These are phyloP conservation scores for Takashimella koratensis DNA, from an alignment of 1,284 basidiomycete species.

Conservation along the genomic window DNA sequence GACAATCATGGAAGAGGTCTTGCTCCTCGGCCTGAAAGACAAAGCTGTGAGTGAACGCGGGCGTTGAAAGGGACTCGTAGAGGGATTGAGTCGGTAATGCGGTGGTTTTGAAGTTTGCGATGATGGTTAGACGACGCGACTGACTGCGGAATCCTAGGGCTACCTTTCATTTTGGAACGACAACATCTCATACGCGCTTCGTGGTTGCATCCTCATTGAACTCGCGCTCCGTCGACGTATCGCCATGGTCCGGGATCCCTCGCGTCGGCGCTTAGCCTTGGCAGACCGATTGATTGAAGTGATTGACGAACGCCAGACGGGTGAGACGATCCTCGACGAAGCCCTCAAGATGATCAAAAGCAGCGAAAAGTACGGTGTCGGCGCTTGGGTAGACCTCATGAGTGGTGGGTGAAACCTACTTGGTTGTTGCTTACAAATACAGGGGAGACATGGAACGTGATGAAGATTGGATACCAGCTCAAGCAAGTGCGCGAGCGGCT, in stretches of 20 bases:
- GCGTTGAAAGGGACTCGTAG: background rate
- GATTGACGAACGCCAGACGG: constrained; percentile 82
- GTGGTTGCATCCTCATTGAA: constrained; percentile 92
- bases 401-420: constrained; percentile 61
- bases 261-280: constrained; percentile 68
- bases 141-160: constrained; percentile 55
- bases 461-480: constrained; percentile 96
- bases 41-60: constrained; percentile 66
- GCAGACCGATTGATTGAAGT: constrained; percentile 85
- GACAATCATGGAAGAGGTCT: constrained; percentile 95
- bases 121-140: no score
- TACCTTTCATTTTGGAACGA: constrained; percentile 98
- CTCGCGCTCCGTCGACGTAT: constrained; percentile 85
- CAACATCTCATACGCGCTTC: constrained; percentile 92
- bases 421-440: constrained; percentile 7
- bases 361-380: constrained; percentile 77
- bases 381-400: constrained; percentile 88
- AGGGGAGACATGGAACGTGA: constrained; percentile 98
- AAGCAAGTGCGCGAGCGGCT: constrained; percentile 95
- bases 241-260: constrained; percentile 78
- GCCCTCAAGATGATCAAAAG: constrained; percentile 88
- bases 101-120: no score
- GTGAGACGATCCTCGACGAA: constrained; percentile 92
- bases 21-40: constrained; percentile 86
- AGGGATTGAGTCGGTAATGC: no score